These are phyloP conservation scores for Hortaea sp. DNA, from an alignment of 2,329 filamentous ascomycete species.

Conservation along the genomic window DNA sequence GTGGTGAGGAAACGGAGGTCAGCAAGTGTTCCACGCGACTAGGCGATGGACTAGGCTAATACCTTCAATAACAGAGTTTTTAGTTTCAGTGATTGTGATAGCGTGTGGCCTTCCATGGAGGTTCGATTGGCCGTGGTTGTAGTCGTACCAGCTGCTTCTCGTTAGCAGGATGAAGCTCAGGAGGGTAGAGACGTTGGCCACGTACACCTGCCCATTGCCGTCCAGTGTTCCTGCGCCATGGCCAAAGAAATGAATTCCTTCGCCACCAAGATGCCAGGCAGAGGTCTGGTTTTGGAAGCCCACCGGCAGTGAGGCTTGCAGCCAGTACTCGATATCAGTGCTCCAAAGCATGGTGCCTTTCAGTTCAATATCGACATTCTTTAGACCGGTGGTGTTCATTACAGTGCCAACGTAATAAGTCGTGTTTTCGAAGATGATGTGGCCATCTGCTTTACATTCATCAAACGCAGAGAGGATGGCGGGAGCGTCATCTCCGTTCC, in stretches of 20 bases:
- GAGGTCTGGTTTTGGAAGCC: slow-evolving; percentile 48
- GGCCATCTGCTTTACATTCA: slow-evolving; percentile 37
- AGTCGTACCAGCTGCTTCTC: slow-evolving; percentile 20
- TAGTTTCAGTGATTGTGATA: slow-evolving; percentile 42
- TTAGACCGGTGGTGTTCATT: slow-evolving; percentile 39
- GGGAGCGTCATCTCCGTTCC: slow-evolving; percentile 32
- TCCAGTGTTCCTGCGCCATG: slow-evolving; percentile 45
- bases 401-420: slow-evolving; percentile 40
- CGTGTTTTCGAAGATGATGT: slow-evolving; percentile 40
- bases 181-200: background rate
- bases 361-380: slow-evolving; percentile 39
- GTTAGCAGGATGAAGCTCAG: slow-evolving; percentile 34
- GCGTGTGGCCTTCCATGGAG: slow-evolving; percentile 34
- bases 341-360: slow-evolving; percentile 36
- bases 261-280: slow-evolving; percentile 46
- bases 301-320: slow-evolving; percentile 39
- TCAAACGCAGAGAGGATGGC: slow-evolving; percentile 42
- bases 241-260: slow-evolving; percentile 34
- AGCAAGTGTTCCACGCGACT: too few relatives aligned
- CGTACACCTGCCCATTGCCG: slow-evolving; percentile 49
- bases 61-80: slow-evolving; percentile 34
- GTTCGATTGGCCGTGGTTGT: slow-evolving; percentile 12
- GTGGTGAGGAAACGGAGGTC: too few relatives aligned
- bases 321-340: slow-evolving; percentile 41
- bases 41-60: too few relatives aligned